Conservation (phyloP, 2,329 filamentous ascomycete genomes). For the Aspergillus sp. region DNA sequence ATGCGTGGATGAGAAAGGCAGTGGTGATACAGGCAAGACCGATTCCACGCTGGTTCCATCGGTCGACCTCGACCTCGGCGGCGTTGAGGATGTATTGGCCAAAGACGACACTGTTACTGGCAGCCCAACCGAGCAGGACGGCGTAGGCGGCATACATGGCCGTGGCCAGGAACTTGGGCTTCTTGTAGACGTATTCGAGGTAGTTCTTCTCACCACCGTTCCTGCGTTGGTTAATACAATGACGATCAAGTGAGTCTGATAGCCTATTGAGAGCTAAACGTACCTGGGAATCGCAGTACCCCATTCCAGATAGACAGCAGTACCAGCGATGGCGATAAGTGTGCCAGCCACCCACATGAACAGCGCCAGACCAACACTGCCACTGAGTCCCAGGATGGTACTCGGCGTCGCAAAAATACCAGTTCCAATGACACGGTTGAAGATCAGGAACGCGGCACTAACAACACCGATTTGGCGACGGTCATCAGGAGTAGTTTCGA, state of each 20-base stretch:
- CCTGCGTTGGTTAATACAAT: conserved; percentile 34
- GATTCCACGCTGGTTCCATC: conserved; percentile 57
- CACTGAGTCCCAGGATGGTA: conserved; percentile 49
- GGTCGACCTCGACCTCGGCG: conserved; percentile 44
- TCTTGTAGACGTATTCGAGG: conserved; percentile 58
- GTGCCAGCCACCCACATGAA: conserved; percentile 56
- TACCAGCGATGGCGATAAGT: conserved; percentile 52
- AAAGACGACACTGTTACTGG: conserved; percentile 58
- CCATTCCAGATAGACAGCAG: conserved; percentile 53
- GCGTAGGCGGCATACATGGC: conserved; percentile 59
- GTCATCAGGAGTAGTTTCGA: conserved; percentile 39
- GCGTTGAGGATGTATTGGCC: conserved; percentile 58
- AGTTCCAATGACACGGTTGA: conserved; percentile 55
- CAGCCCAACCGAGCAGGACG: conserved; percentile 56
- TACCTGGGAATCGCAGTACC: conserved; percentile 55
- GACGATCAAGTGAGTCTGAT: neutral
- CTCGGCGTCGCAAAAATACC: conserved; percentile 57
- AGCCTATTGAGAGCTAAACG: conserved; percentile 2
- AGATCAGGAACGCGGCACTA: conserved; percentile 52
- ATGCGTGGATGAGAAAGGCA: conserved; percentile 54
- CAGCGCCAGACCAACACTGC: conserved; percentile 53
- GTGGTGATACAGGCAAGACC: conserved; percentile 53
- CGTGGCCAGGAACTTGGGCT: conserved; percentile 57
- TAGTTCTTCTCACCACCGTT: conserved; percentile 60
- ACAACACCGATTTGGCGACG: conserved; percentile 47